Evolutionary conservation across 2,329 filamentous ascomycete genomes (phyloP).

Genomic region (Colletotrichum nymphaeae): DNA sequence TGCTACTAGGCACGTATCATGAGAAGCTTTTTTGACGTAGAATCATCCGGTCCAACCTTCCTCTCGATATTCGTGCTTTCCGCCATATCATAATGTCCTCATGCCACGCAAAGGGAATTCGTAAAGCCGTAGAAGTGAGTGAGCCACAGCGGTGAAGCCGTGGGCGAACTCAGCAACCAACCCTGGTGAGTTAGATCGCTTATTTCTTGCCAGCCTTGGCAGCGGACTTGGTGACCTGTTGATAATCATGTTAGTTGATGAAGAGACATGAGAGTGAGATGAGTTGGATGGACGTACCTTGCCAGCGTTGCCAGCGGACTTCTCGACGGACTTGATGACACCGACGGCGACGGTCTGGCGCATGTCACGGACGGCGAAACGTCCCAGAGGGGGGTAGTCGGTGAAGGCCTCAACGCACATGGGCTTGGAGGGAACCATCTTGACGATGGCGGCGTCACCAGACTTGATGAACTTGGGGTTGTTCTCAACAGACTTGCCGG

Average conservation of each 20-base stretch:
- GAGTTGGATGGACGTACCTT: constrained; percentile 62
- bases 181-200: constrained; percentile 46
- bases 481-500: constrained; percentile 94
- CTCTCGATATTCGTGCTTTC: constrained; percentile 57
- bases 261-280: constrained; percentile 18
- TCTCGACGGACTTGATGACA: constrained; percentile 91
- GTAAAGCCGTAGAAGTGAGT: constrained; percentile 59
- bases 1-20: constrained; percentile 57
- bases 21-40: constrained; percentile 52
- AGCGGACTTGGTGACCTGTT: constrained; percentile 72
- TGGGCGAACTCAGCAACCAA: constrained; percentile 31
- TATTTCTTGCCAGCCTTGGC: constrained; percentile 83
- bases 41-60: constrained; percentile 51
- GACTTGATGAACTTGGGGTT: constrained; percentile 99
- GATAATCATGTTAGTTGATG: not conserved
- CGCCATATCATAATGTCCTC: constrained; percentile 54
- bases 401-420: constrained; percentile 99
- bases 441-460: constrained; percentile 99
- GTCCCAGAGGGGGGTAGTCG: constrained; percentile 98
- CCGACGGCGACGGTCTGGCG: constrained; percentile 89
- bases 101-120: constrained; percentile 56
- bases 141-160: constrained; percentile 9
- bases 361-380: constrained; percentile 99
- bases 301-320: constrained; percentile 65
- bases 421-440: constrained; percentile 99